Evolutionary conservation across 441 rosid genomes (phyloP), one percentile per base, ranked within the genome.

Genomic region (Brassica balearica): DNA sequence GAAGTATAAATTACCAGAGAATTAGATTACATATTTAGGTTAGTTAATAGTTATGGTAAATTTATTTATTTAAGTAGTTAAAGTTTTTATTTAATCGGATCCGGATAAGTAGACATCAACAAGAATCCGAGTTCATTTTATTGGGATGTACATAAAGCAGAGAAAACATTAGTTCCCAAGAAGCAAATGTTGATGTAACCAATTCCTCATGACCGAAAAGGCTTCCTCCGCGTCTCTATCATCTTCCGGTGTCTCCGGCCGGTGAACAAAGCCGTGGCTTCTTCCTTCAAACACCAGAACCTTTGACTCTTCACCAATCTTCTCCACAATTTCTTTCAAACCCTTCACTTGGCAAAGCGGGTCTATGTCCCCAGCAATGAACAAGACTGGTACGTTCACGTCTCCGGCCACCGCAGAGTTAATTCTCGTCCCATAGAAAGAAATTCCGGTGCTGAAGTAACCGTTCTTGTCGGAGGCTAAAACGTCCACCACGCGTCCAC

Each of bases 371-470:
- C 98, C 97, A 3, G 90, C 71, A 79, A 94, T 83, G 58, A 90
- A 84, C 86, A 92, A 75, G 20, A 92, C 85, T 0, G 97, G 98
- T 5, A 87, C 94, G 76, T 85, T 86, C n/a, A 90, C 68, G 1
- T 77, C 58, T 10, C 86, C 82, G 2, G 89, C 88, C 3, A 79
- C 51, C 1, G 79, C 65, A 7, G 81, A 75, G 73, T 92, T 86
- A 51, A 94, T 91, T 75, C 94, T 89, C 2, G 95, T 94, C 0
- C 98, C 97, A 11, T 92, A 92, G 70, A 94, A 92, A 10, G 95
- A 94, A n/a, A 90, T 87, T 11, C 94, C 98, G 6, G 73, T 72
- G 20, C 94, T 88, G 46, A 90, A 92, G 78, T 73, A 73, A 73
- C 61, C 72, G 32, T 84, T 87, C 11, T 78, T 73, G 69, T 94